phyloP scores from a whole-genome alignment of 305 asterid species.

The Euphrasia arctica region DNA sequence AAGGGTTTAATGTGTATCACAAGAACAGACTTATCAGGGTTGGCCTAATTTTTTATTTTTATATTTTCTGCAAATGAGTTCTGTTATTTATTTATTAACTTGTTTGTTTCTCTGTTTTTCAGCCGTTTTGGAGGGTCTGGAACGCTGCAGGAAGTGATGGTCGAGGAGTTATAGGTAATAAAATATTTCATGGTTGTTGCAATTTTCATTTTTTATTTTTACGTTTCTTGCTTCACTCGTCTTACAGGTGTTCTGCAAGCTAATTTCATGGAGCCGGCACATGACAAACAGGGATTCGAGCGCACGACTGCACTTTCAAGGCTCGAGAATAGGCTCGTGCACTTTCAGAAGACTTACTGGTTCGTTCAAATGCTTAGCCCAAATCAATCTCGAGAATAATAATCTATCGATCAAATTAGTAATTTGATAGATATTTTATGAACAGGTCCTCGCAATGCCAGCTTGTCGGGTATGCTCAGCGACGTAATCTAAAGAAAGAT shows the following conservation, averaged over 20 bases:
- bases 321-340: constrained; percentile 49
- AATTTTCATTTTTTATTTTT: background rate
- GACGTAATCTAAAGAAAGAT: constrained; percentile 36
- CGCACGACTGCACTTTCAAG: constrained; percentile 54
- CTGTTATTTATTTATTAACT: background rate
- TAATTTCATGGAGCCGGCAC: constrained; percentile 80
- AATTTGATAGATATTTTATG: constrained; percentile 6
- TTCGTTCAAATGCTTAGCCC: constrained; percentile 26
- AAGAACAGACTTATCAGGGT: constrained; percentile 84
- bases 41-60: constrained; percentile 6
- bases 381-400: background rate
- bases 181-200: background rate
- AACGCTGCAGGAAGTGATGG: constrained; percentile 86
- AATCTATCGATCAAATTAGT: background rate
- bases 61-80: background rate
- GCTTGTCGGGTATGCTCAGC: constrained; percentile 60
- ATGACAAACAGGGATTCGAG: constrained; percentile 77
- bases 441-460: constrained; percentile 56
- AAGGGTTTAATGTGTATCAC: constrained; percentile 82
- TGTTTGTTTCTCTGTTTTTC: background rate
- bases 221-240: background rate
- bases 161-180: constrained; percentile 67
- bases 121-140: constrained; percentile 92
- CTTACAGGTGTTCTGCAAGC: constrained; percentile 67
- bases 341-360: constrained; percentile 62